These are phyloP conservation scores for Geranium brycei DNA, from an alignment of 345 rosid genomes.

Conservation along the genomic window DNA sequence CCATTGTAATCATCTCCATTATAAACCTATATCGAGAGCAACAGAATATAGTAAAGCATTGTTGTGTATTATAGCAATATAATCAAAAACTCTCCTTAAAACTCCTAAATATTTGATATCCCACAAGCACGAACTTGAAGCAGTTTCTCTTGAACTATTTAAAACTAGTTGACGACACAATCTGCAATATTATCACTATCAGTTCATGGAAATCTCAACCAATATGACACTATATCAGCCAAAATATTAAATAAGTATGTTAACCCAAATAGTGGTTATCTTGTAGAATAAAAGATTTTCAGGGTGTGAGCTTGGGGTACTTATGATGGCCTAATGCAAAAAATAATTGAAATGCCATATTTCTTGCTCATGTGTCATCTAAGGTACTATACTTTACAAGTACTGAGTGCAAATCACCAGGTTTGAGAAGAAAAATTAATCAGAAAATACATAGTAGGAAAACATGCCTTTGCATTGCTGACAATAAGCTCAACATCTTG, in stretches of 20 bases:
- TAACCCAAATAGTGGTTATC: not conserved
- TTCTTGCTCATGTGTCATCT: not conserved
- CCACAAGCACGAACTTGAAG: not conserved
- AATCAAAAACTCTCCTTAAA: not conserved
- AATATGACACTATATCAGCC: no score
- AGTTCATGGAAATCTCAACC: not conserved
- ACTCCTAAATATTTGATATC: not conserved
- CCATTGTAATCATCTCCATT: conserved; percentile 96
- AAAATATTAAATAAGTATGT: no score
- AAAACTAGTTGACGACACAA: not conserved
- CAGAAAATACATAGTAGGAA: not conserved
- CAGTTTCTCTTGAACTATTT: not conserved
- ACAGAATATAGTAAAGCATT: not conserved
- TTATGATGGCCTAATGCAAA: not conserved
- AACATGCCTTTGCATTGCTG: conserved; percentile 72
- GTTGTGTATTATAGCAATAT: not conserved
- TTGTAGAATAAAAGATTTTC: not conserved
- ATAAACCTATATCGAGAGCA: conserved; percentile 40
- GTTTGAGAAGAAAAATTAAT: not conserved
- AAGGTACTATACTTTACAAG: not conserved
- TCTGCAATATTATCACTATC: not conserved
- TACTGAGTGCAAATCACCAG: not conserved
- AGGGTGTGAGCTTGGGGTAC: not conserved
- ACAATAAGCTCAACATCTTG: conserved; percentile 84
- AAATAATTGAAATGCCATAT: not conserved